These are phyloP conservation scores for Lepidopterella palustris DNA, from an alignment of 495 filamentous ascomycete species.

Conservation along the genomic window DNA sequence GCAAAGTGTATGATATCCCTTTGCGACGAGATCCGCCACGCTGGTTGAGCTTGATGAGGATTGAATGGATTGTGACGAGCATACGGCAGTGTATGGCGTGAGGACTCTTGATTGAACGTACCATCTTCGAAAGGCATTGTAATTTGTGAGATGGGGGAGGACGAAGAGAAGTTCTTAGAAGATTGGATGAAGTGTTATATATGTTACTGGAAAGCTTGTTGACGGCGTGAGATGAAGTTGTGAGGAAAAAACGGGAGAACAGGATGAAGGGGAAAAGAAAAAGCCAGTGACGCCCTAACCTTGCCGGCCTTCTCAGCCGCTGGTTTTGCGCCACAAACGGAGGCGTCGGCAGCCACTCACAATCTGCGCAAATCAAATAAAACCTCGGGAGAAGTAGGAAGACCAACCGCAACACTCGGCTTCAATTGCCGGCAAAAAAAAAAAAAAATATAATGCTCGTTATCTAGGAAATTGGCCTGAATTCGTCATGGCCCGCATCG, in stretches of 20 bases:
- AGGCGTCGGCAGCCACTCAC: neutral
- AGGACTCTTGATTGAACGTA: no score
- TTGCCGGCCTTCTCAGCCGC: neutral
- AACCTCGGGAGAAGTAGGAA: neutral
- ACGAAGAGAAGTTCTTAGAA: neutral
- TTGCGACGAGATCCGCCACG: neutral
- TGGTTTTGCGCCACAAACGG: neutral
- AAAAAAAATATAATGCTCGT: no score
- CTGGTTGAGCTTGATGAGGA: neutral
- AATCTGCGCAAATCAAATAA: neutral
- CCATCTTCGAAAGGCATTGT: neutral
- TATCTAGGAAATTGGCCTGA: no score
- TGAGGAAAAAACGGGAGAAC: neutral
- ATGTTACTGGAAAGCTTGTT: neutral
- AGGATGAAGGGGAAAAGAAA: constrained; percentile 8
- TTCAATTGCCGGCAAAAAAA: constrained; percentile 1
- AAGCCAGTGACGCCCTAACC: constrained; percentile 9
- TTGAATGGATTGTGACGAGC: neutral
- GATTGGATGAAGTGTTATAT: neutral
- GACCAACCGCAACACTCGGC: neutral
- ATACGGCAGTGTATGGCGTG: no score
- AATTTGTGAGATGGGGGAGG: neutral
- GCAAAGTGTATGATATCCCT: neutral
- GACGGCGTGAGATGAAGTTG: neutral
- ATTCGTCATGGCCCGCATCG: no score